Evolutionary conservation across 768 basidiomycete genomes (phyloP).

Genomic region (Crassisporium funariophilum): DNA sequence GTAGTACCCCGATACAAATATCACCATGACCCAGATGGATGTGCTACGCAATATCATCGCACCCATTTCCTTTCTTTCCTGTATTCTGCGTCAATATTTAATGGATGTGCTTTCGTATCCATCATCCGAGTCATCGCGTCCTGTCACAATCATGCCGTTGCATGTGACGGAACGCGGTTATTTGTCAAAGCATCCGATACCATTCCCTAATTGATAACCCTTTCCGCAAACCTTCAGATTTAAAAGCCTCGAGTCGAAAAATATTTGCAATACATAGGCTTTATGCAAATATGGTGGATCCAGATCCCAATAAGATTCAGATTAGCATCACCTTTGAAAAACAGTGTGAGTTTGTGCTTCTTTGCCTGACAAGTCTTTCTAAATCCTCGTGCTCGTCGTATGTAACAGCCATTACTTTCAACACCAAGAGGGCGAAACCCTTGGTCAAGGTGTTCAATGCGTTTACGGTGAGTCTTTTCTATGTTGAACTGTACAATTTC

Average conservation of each 20-base stretch:
- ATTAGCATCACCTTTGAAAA: conserved; percentile 15
- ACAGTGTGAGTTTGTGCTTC: conserved; percentile 11
- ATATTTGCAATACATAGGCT: too few species aligned
- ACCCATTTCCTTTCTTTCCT: too few species aligned
- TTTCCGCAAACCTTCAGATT: conserved; percentile 2
- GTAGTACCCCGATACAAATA: too few species aligned
- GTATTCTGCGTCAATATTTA: too few species aligned
- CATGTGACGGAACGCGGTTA: neutral
- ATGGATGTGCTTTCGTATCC: neutral
- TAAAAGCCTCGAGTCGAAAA: too few species aligned
- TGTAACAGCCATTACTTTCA: conserved; percentile 19
- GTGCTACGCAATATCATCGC: too few species aligned
- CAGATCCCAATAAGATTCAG: conserved; percentile 15
- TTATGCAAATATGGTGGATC: conserved; percentile 6
- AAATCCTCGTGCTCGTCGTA: neutral
- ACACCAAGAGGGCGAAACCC: conserved; percentile 17
- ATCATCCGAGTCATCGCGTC: neutral
- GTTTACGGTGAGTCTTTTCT: conserved; percentile 18
- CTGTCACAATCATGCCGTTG: neutral
- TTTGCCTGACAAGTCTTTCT: neutral
- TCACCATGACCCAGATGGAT: too few species aligned
- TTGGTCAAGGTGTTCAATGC: conserved; percentile 20
- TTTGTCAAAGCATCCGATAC: neutral
- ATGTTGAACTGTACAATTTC: neutral
- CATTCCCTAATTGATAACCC: neutral